Evolutionary conservation across 2,329 filamentous ascomycete species (phyloP).

Genomic region (Cordyceps javanica): DNA sequence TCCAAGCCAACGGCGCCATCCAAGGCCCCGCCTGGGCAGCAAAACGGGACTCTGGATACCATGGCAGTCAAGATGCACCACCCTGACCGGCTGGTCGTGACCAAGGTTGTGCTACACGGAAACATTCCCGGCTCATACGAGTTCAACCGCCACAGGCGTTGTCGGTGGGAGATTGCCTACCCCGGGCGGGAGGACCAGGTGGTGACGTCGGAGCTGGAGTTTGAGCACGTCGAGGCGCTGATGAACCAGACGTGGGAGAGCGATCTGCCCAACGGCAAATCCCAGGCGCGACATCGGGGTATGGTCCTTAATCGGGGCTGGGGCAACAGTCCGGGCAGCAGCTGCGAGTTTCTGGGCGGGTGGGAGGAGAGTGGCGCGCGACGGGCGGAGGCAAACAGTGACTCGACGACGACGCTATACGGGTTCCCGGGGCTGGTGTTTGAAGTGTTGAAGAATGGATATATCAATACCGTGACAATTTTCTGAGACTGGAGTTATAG

Average conservation of each 20-base stretch:
- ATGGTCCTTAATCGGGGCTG: conserved; percentile 90
- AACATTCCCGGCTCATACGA: conserved; percentile 95
- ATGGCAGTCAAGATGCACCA: conserved; percentile 34
- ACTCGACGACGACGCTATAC: conserved; percentile 74
- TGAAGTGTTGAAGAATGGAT: conserved; percentile 89
- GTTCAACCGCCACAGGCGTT: conserved; percentile 89
- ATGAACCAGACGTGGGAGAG: conserved; percentile 66
- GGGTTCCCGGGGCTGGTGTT: conserved; percentile 93
- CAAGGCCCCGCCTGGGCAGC: conserved; percentile 48
- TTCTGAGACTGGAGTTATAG: conserved; percentile 47
- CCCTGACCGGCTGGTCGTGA: conserved; percentile 69
- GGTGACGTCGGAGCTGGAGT: conserved; percentile 71
- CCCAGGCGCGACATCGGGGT: conserved; percentile 50
- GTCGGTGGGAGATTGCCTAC: conserved; percentile 74
- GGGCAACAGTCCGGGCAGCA: conserved; percentile 87
- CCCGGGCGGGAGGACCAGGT: conserved; percentile 38
- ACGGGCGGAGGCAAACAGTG: conserved; percentile 48
- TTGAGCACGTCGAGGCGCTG: conserved; percentile 62
- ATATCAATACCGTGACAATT: conserved; percentile 82
- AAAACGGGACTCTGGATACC: conserved; percentile 18
- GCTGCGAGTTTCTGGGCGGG: conserved; percentile 75
- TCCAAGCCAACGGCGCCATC: conserved; percentile 66
- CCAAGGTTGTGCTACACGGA: conserved; percentile 87
- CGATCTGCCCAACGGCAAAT: conserved; percentile 50
- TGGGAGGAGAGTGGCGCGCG: conserved; percentile 70